Evolutionary conservation across 495 filamentous ascomycete genomes (phyloP), one percentile per base, ranked within the genome.

Genomic region (Xylaria cubensis): DNA sequence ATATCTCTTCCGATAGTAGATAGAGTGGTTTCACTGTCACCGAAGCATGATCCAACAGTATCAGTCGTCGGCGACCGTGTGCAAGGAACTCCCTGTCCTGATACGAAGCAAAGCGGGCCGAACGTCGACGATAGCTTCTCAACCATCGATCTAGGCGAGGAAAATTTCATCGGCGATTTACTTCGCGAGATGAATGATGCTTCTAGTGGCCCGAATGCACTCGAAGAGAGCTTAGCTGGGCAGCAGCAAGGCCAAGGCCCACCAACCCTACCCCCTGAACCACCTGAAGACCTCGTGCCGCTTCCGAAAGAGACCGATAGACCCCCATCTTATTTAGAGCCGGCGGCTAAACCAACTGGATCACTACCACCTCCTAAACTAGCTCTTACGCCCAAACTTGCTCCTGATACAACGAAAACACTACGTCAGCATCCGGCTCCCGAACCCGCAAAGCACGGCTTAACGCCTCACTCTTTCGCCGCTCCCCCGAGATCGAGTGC

Each of bases 291-390:
- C 4, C 32, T 21, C 6, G n/a, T 32, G 13, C 29, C 34, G n/a
- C 41, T 24, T n/a, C 19, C 9, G 8, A n/a, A 66, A 19, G 39
- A 39, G 15, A 24, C 36, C 8, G 21, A 36, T 10, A 44, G 10
- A 56, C 10, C 51, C 7, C 36, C 66, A 15, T 6, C 21, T 29
- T 29, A 13, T 50, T 26, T 39, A n/a, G 39, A 50, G 7, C 8
- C 13, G 17, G 32, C 21, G 29, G 41, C 19, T 36, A 53, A 44
- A 17, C 66, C 59, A 55, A 29, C 44, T 65, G 70, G 19, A 32
- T 39, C 63, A 72, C 58, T 64, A 46, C 67, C 50, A 42, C 36
- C 72, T 61, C 48, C 73, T 29, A 32, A 36, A 44, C 55, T 21
- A 64, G 71, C 41, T 34, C 24, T 13, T 64, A 72, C 21, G 34